Base-by-base conservation (phyloP, 2,329 filamentous ascomycete species). In the Alternaria gaisen region DNA sequence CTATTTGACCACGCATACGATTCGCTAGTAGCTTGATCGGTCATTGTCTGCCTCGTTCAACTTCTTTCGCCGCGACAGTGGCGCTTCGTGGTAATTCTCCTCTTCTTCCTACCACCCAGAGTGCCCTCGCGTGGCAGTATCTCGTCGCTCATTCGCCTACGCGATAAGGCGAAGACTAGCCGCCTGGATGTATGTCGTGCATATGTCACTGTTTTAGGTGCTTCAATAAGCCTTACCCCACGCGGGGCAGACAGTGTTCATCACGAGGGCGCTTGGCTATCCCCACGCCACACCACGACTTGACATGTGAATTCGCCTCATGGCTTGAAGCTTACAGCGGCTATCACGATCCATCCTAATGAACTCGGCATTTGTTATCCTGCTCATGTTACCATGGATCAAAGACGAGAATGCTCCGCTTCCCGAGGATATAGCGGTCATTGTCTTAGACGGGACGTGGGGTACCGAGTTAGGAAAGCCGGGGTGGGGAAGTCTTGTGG, bases 201-300 rank as follows among this genome's bases (percentile, higher is more conserved):
- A 48, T 48, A 48, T 48, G 46, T 48, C 46, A 48, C 30, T 22
- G 46, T 34, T 7, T 48, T 34, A 48, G 28, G 32, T 48, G 30
- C 46, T 34, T 30, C 46, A 36, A 50, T 24, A 20, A 14, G 24
- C 34, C 6, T n/a, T 11, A 24, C 46, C 46, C 20, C 46, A 50
- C 46, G 46, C 46, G 20, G 30, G 32, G 2, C 28, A 32, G 3
- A 16, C 14, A 20, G 24, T 46, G 43, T 7, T 22, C 30, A 50
- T 50, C 46, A 50, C 46, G 32, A 36, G 46, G 30, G 46, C 46
- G 30, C 46, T 50, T 50, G 14, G 12, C 4, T 36, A 6, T 8
- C 34, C 34, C 46, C 32, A 50, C 46, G 46, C 46, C 46, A 34
- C 36, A 40, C 36, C n/a, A 40, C 36, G 36, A 16, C 12, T 36